Base-by-base conservation (phyloP, 2,329 filamentous ascomycete genomes). In the Neospermospora avenae region DNA sequence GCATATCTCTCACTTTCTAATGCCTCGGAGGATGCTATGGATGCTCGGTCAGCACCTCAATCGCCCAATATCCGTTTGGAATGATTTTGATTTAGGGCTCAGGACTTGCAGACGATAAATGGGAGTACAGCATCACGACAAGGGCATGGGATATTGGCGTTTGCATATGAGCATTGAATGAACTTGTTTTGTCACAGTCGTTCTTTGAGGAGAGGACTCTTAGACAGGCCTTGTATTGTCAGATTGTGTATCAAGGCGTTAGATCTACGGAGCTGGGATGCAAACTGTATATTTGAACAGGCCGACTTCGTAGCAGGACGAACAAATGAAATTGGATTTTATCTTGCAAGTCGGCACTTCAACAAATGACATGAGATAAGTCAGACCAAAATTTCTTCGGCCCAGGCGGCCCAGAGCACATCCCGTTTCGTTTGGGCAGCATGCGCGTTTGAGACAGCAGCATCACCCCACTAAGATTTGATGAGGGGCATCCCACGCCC, bases 1-100 rank as follows among this genome's bases (percentile, higher is more conserved):
- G 93, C 93, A 20, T 99, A 97, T 75, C 84, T 99, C 11, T 97
- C 93, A 2, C 82, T 99, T 55, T 90, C 89, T 63, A 98, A 98
- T 77, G 88, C 92, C 4, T 81, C 91, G 2, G 91, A 96, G 64
- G 72, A 74, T 60, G 69, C 59, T 18, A 57, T 65, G 54, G 70
- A 71, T 56, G 67, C 66, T 59, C 63, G 66, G 63, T 71, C 71
- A 64, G 70, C 67, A 60, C 71, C 71, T 61, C 62, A 65, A 42
- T 72, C 70, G 49, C 70, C 72, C 44, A 67, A 71, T 49, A 72
- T 74, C 42, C 67, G 69, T 61, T 67, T 74, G 52, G 63, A 65
- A 58, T 72, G 67, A 65, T 62, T 31, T 31, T 65, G 59, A 63
- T 66, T 56, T 34, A 54, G 49, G 60, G 61, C 65, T 60, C 56